A percentile compares a stretch with the other conserved stretches of the same genome.
Conservation (phyloP, 192 early-diverging fungal genomes). For the Borealophlyctis nickersoniae region DNA sequence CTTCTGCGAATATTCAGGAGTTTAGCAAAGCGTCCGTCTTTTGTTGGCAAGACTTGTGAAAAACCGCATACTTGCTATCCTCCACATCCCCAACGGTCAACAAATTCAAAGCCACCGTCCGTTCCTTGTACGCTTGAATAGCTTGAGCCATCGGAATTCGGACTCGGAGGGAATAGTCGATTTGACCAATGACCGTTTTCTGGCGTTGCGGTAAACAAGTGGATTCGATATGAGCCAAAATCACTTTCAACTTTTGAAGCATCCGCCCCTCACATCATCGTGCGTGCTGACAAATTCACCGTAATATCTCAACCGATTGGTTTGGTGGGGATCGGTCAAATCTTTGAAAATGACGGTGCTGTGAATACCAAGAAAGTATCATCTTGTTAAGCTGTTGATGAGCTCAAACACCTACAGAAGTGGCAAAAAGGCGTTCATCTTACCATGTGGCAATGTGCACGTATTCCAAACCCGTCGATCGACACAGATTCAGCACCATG, state of each 20-base stretch:
- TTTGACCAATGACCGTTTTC: slow-evolving; percentile 46
- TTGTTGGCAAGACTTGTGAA: background rate
- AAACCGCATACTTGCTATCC: slow-evolving; percentile 2
- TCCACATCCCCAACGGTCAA: slow-evolving; percentile 24
- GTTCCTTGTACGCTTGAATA: slow-evolving; percentile 50
- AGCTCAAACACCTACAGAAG: background rate
- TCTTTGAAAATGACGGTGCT: slow-evolving; percentile 46
- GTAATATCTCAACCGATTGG: slow-evolving; percentile 44
- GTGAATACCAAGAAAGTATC: background rate
- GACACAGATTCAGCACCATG: slow-evolving; percentile 37
- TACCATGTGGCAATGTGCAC: slow-evolving; percentile 42
- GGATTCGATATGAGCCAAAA: background rate
- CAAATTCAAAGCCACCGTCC: slow-evolving; percentile 46
- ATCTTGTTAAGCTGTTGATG: no score
- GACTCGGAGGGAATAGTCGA: slow-evolving; percentile 47
- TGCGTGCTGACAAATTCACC: slow-evolving; percentile 45
- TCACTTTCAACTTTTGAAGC: background rate
- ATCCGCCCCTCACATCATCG: slow-evolving; percentile 30
- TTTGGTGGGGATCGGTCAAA: slow-evolving; percentile 38
- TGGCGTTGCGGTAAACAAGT: slow-evolving; percentile 10
- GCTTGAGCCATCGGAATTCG: slow-evolving; percentile 52
- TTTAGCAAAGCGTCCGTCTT: no score
- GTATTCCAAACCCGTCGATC: slow-evolving; percentile 46
- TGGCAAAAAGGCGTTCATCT: background rate
- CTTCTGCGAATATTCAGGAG: background rate